Evolutionary conservation across 1,284 basidiomycete species (phyloP), one percentile per base, ranked within the genome.

Genomic region (Puccinia coronata): DNA sequence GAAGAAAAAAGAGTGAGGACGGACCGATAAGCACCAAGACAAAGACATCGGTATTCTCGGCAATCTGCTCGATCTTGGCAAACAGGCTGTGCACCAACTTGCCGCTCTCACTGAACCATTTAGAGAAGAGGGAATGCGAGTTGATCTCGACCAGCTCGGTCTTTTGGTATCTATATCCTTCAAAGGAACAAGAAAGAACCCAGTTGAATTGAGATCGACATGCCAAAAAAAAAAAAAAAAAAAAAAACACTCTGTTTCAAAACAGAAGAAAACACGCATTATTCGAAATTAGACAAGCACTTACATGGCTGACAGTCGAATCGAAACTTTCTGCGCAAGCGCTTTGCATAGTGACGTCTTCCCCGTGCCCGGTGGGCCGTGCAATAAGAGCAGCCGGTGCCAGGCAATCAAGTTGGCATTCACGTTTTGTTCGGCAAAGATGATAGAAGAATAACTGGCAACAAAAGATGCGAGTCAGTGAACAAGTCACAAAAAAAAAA

Each of bases 41-140:
- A 84, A 99, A 98, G 9, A 91, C 91, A 74, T 92, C 91, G 82
- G 95, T 92, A 84, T 98, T 95, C 75, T 96, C 94, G 8, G 89
- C 88, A 87, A 98, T 90, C 83, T 96, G 94, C 70, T 90, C 92
- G 69, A 99, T 94, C 81, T 90, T 92, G 71, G 90, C 91, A 85
- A 99, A 99, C 23, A 99, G 88, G 80, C 92, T 90, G 85, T 99
- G 96, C 0, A 99, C 97, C 20, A 99, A 91, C 87, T 99, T 99
- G 39, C 97, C 97, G 0, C 94, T 96, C 86, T 99, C 97, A 0
- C 95, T 97, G 87, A 99, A 99, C 86, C 86, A 86, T 53, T 80
- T 80, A 0, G 78, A 80, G 31, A 80, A 80, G 31, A 80, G 47
- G 0, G 95, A 97, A 87, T 98, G 95, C 0, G 95, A 95, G 85